These are phyloP conservation scores for Porphyrellus cyaneotinctus DNA, from an alignment of 768 basidiomycete species.

Conservation along the genomic window DNA sequence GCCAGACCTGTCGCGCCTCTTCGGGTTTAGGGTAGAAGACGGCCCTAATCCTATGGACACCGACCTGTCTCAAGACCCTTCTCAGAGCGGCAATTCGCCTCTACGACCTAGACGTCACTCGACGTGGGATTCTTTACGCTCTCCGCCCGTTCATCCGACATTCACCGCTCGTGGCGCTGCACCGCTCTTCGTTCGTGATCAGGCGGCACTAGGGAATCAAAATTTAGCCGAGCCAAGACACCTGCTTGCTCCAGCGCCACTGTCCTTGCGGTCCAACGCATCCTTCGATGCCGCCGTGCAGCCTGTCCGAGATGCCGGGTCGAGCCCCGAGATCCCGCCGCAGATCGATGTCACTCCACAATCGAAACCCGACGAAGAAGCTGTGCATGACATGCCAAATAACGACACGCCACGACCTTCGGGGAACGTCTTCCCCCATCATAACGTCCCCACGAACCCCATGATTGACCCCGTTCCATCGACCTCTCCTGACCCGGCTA, in stretches of 20 bases:
- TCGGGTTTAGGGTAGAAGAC: slow-evolving; percentile 23
- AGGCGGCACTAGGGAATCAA: not conserved
- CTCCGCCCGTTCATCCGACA: slow-evolving; percentile 5
- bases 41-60: slow-evolving; percentile 26
- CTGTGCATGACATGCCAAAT: slow-evolving; percentile 8
- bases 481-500: not conserved
- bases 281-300: slow-evolving; percentile 10
- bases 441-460: slow-evolving; percentile 8
- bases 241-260: slow-evolving; percentile 13
- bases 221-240: not conserved
- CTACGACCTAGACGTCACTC: slow-evolving; percentile 23
- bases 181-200: slow-evolving; percentile 12
- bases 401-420: slow-evolving; percentile 17
- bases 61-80: slow-evolving; percentile 29
- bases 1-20: slow-evolving; percentile 22
- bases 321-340: slow-evolving; percentile 1
- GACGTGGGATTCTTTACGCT: slow-evolving; percentile 17
- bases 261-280: slow-evolving; percentile 11
- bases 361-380: not conserved
- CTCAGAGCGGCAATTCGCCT: slow-evolving; percentile 22
- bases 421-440: slow-evolving; percentile 6
- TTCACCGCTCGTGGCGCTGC: slow-evolving; percentile 12
- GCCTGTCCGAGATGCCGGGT: slow-evolving; percentile 2
- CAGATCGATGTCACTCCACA: slow-evolving; percentile 5
- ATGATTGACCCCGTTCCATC: not conserved